Evolutionary conservation across 2,329 filamentous ascomycete genomes (phyloP).

Genomic region (Orbilia oligospora): DNA sequence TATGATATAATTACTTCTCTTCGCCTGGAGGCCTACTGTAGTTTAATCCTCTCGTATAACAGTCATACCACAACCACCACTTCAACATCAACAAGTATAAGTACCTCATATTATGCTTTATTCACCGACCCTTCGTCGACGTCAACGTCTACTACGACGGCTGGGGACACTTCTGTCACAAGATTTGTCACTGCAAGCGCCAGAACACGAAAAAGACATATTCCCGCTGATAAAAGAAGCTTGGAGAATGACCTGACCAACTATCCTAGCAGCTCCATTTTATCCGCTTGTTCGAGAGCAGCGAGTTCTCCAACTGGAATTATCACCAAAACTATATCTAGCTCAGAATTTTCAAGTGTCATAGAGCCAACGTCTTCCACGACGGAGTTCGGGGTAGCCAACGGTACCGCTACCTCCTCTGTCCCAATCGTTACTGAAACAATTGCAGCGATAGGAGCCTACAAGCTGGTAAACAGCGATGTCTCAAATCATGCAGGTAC

Average conservation of each 20-base stretch:
- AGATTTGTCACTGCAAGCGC: neutral
- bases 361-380: neutral
- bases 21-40: constrained; percentile 11
- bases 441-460: neutral
- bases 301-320: neutral
- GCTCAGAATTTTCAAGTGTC: neutral
- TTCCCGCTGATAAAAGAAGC: neutral
- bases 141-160: neutral
- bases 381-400: neutral
- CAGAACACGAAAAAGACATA: neutral
- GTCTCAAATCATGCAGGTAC: neutral
- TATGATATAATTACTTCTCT: constrained; percentile 22
- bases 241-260: neutral
- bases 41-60: constrained; percentile 2
- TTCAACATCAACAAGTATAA: neutral
- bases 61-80: neutral
- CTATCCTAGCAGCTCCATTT: constrained; percentile 9
- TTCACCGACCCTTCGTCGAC: neutral
- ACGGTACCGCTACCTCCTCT: neutral
- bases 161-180: neutral
- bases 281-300: constrained; percentile 14
- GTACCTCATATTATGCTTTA: neutral
- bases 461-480: neutral
- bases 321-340: neutral
- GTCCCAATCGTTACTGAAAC: constrained; percentile 5